Conservation (phyloP, 441 rosid genomes). For the Erodium texanum region DNA sequence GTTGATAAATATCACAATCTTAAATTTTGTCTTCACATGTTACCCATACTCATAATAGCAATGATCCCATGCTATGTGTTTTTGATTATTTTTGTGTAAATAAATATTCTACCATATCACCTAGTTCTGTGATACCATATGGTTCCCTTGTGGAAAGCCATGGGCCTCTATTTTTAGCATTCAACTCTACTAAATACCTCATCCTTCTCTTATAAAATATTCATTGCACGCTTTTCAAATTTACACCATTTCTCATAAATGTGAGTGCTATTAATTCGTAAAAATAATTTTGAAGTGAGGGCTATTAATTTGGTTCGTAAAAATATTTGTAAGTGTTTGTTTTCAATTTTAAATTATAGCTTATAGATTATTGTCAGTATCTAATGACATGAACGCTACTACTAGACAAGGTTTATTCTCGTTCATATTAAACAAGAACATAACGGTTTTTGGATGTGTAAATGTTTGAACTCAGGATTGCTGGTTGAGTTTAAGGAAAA, state of each 20-base stretch:
- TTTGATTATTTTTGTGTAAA: not conserved
- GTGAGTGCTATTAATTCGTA: too few species aligned
- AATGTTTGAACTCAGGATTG: too few species aligned
- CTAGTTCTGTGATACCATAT: not conserved
- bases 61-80: not conserved
- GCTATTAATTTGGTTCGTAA: too few species aligned
- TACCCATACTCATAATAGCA: constrained; percentile 4
- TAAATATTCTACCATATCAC: not conserved
- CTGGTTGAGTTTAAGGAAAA: too few species aligned
- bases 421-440: too few species aligned
- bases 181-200: not conserved
- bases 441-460: too few species aligned
- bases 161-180: constrained; percentile 1
- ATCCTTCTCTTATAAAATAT: not conserved
- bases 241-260: not conserved
- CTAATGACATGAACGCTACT: too few species aligned
- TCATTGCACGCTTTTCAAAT: not conserved
- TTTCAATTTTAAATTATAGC: too few species aligned
- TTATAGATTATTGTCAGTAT: too few species aligned
- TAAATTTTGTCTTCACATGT: not conserved
- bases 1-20: not conserved
- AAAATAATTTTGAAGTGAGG: too few species aligned
- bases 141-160: not conserved
- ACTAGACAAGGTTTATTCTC: too few species aligned
- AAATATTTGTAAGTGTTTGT: too few species aligned